Base-by-base conservation (phyloP, 495 filamentous ascomycete species). In the Glarea lozoyensis region DNA sequence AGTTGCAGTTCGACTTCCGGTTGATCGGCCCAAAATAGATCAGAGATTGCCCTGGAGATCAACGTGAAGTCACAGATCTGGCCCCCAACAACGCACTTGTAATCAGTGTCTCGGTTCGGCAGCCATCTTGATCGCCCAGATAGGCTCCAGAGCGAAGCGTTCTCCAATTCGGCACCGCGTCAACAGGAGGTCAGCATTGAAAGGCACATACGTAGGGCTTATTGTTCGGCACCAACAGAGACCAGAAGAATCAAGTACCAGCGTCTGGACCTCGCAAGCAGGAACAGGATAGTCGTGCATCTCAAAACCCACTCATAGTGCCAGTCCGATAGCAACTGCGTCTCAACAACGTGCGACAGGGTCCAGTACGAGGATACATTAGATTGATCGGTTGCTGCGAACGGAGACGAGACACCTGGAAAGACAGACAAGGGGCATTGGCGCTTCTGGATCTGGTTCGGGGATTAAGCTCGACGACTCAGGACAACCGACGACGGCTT, bases 371-470 rank as follows among this genome's bases (percentile, higher is more conserved):
- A 37, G 35, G 16, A 21, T 37, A n/a, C 35, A 5, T 7, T 29
- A 37, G 35, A 37, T 37, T 21, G 35, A 37, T 37, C 35, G 35
- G 35, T 37, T 37, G 17, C 35, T 19, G 10, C 6, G 35, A 9
- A 3, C 17, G 35, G 35, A 20, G 35, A 37, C 35, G 35, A 37
- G 7, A 29, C n/a, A n/a, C n/a, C n/a, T n/a, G n/a, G n/a, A n/a
- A n/a, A n/a, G n/a, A n/a, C n/a, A n/a, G n/a, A n/a, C n/a, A n/a
- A n/a, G n/a, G n/a, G n/a, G 25, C 25, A 7, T 7, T 29, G n/a
- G 19, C 19, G 35, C 17, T 16, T 19, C 22, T 7, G 35, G 35
- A 21, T 37, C 15, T 19, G 9, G 10, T 21, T 37, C 11, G 35
- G 16, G 35, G 22, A 19, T 16, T 16, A 21, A n/a, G 19, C 35